A percentile compares a stretch with the other conserved stretches of the same genome.
Conservation (phyloP, 805 yeast genomes). For the Metschnikowia baotianmanensis region DNA sequence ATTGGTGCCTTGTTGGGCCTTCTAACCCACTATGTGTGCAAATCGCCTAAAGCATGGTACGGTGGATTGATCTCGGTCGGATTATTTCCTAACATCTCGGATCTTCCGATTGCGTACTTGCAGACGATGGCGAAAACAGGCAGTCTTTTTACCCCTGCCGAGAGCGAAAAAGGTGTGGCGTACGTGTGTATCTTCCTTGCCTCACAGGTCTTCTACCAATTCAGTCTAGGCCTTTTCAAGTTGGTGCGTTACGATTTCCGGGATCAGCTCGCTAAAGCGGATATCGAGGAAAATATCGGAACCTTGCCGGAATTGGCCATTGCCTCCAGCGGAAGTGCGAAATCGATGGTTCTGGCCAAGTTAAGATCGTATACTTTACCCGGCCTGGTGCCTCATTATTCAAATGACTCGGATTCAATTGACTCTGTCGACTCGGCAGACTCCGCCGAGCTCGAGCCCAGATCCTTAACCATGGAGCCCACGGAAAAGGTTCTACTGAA, state of each 20-base stretch:
- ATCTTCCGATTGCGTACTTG: constrained; percentile 80
- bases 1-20: constrained; percentile 50
- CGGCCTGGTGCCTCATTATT: neutral
- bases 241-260: constrained; percentile 70
- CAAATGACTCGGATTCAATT: constrained; percentile 4
- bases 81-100: constrained; percentile 74
- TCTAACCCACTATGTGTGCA: constrained; percentile 46
- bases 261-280: constrained; percentile 23
- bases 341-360: neutral
- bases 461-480: constrained; percentile 3
- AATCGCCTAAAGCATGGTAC: constrained; percentile 68
- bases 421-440: constrained; percentile 4
- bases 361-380: neutral
- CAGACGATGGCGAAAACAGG: constrained; percentile 68
- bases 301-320: no score
- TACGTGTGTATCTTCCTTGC: constrained; percentile 77
- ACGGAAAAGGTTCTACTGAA: neutral
- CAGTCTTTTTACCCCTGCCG: constrained; percentile 49
- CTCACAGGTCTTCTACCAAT: constrained; percentile 62
- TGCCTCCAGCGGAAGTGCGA: no score
- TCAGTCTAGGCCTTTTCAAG: constrained; percentile 73
- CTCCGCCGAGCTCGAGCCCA: constrained; percentile 8
- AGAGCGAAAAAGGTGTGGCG: constrained; percentile 77
- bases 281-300: constrained; percentile 2
- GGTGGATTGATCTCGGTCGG: constrained; percentile 77